Conservation (phyloP, 108 stramenopile genomes). For the Cyclostephanos tholiformis region DNA sequence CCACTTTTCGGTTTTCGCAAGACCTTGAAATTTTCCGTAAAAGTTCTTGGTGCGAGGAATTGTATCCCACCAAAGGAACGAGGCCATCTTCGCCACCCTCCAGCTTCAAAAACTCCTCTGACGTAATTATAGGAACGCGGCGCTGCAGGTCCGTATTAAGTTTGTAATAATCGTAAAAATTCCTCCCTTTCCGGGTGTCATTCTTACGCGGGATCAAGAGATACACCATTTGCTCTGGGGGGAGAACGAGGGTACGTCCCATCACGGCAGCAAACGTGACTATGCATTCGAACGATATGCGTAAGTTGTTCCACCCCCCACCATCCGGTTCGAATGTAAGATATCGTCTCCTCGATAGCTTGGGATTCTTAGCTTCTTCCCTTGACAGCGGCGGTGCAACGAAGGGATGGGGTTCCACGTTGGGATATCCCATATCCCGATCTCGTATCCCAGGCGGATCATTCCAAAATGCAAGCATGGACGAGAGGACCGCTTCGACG, state of each 20-base stretch:
- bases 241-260: conserved; percentile 84
- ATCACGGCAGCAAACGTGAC: conserved; percentile 76
- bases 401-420: conserved; percentile 39
- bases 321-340: conserved; percentile 76
- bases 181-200: conserved; percentile 41
- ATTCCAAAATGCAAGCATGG: conserved; percentile 76
- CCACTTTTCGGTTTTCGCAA: conserved; percentile 36
- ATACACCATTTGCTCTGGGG: conserved; percentile 79
- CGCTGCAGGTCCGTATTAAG: conserved; percentile 49
- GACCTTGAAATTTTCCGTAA: conserved; percentile 17
- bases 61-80: conserved; percentile 33
- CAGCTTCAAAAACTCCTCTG: conserved; percentile 58
- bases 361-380: conserved; percentile 1
- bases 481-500: conserved; percentile 48
- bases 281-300: conserved; percentile 83
- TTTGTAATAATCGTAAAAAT: conserved; percentile 48
- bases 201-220: conserved; percentile 57
- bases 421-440: conserved; percentile 46
- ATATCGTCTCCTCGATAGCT: conserved; percentile 38
- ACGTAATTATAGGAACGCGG: conserved; percentile 60
- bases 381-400: conserved; percentile 23
- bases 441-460: conserved; percentile 67
- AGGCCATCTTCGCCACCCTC: conserved; percentile 49
- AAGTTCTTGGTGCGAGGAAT: conserved; percentile 19
- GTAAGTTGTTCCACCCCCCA: conserved; percentile 82